Conservation (phyloP, 2,329 filamentous ascomycete species). For the Sclerotinia trifoliorum region DNA sequence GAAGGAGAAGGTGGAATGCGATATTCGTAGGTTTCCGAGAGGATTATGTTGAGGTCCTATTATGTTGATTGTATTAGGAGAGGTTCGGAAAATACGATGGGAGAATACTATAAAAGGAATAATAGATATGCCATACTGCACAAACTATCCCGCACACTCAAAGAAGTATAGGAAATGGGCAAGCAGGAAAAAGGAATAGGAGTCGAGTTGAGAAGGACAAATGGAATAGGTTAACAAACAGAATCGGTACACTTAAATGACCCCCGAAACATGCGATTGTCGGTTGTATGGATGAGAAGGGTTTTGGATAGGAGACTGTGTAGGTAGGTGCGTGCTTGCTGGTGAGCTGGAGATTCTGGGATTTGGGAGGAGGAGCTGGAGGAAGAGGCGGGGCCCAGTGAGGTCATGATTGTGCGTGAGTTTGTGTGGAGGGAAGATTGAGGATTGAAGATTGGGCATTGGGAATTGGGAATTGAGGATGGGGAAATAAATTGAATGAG, state of each 20-base stretch:
- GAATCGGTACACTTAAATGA: constrained; percentile 93
- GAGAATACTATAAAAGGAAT: too few species aligned
- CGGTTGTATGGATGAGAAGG: constrained; percentile 74
- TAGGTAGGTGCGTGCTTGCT: constrained; percentile 56
- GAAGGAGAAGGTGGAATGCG: constrained; percentile 60
- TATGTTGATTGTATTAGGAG: background rate
- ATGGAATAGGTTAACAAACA: constrained; percentile 50
- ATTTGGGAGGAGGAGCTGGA: background rate
- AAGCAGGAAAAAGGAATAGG: background rate
- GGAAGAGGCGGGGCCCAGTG: background rate
- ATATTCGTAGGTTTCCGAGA: constrained; percentile 86
- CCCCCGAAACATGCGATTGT: constrained; percentile 85
- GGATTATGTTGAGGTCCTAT: constrained; percentile 84
- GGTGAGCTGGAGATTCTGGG: constrained; percentile 38
- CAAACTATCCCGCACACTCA: too few species aligned
- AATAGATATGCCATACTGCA: background rate
- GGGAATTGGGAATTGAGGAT: background rate
- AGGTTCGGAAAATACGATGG: too few species aligned
- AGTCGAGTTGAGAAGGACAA: constrained; percentile 7
- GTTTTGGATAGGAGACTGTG: constrained; percentile 72
- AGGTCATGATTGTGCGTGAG: constrained; percentile 1
- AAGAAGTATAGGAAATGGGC: background rate
- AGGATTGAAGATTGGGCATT: background rate
- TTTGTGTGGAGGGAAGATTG: background rate
- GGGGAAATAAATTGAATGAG: background rate